These are phyloP conservation scores for Arctostaphylos glauca DNA, from an alignment of 148 eudicot genomes.

Conservation along the genomic window DNA sequence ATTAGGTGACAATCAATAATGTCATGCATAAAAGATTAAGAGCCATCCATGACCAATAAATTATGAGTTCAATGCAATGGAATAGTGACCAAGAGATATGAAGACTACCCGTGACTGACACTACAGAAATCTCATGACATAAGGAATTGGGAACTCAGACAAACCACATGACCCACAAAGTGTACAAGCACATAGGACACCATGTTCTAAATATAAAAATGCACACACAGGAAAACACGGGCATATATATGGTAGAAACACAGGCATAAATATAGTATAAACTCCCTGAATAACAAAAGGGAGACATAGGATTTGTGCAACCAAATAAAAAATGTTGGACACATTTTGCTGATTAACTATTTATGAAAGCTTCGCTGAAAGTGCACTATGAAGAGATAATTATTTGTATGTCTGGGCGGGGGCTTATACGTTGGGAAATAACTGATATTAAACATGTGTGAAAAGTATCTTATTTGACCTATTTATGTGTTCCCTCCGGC, in stretches of 20 bases:
- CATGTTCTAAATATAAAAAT: background rate
- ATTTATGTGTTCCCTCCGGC: background rate
- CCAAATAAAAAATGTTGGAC: background rate
- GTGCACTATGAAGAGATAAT: background rate
- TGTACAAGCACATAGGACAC: too few relatives aligned
- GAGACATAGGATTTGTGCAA: conserved; percentile 1
- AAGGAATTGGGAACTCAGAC: background rate
- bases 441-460: background rate
- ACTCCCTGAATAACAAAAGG: background rate
- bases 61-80: conserved; percentile 1
- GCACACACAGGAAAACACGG: background rate
- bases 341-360: background rate
- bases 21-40: background rate
- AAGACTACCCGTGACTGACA: background rate
- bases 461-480: background rate
- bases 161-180: background rate
- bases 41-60: background rate
- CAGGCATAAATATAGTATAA: background rate
- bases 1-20: background rate
- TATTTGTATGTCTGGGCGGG: background rate
- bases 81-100: background rate
- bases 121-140: background rate
- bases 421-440: background rate
- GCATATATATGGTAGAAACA: background rate
- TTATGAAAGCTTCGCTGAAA: background rate